Evolutionary conservation across 495 filamentous ascomycete genomes (phyloP), one percentile per base, ranked within the genome.

Genomic region (Podospora tetraspora): DNA sequence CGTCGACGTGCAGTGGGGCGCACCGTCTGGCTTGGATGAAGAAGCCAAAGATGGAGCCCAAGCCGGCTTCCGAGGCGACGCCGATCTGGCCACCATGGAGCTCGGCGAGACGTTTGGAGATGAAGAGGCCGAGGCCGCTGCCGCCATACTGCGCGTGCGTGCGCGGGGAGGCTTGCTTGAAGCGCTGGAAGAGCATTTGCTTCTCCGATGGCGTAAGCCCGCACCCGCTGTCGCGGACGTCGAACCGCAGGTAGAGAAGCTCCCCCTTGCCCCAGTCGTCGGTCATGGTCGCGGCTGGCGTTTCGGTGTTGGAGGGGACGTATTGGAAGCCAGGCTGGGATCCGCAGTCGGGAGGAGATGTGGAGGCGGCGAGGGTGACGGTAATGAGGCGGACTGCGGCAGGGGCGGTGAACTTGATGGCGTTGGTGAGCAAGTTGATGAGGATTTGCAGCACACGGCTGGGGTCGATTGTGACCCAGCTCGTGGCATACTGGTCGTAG

Each of bases 31-130:
- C 84, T 69, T 83, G 84, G 74, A 92, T 83, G 72, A 89, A 92
- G 75, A 93, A 93, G 7, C 87, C 88, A 74, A 93, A 93, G 0
- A 87, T 89, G 70, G 87, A 90, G 3, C 90, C 90, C 43, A 83
- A 72, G 1, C 87, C 88, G 29, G 84, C 78, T 67, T 84, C 83
- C 10, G 87, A 88, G n/a, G 86, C 79, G 10, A 92, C 88, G 2
- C 90, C 89, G 43, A 92, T 91, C 67, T 90, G 87, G 3, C 90
- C 90, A 16, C 88, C 88, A 74, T 91, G 89, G 10, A 92, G 78
- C 67, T 92, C 89, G 10, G 87, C 88, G 0, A 93, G 81, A 62
- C 87, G 82, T 19, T 88, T 82, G 52, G 86, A 88, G 60, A 93
- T 91, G 75, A 91, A 92, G 3, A 93, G 81, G 0, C 90, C 90